Conservation (phyloP, 1,284 basidiomycete genomes). For the Rhizopogon parksii region DNA sequence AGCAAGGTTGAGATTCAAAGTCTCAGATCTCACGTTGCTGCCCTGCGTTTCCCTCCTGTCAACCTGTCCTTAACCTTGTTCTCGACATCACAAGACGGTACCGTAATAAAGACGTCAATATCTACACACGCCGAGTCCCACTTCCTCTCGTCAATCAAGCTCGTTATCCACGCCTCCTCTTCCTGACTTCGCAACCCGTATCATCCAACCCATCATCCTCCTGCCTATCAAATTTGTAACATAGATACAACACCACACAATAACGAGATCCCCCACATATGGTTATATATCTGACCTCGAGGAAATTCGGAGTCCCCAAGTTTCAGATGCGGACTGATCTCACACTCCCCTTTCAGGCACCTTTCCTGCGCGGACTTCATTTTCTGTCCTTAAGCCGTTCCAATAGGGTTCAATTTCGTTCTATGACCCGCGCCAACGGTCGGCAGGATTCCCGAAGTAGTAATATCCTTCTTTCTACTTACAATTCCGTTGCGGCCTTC, state of each 20-base stretch:
- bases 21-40: constrained; percentile 4
- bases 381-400: constrained; percentile 12
- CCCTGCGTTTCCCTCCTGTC: not conserved
- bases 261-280: constrained; percentile 18
- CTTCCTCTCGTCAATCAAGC: constrained; percentile 1
- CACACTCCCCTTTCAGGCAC: constrained; percentile 22
- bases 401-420: constrained; percentile 14
- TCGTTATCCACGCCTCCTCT: constrained; percentile 1
- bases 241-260: constrained; percentile 2
- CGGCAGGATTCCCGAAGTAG: not conserved
- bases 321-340: constrained; percentile 21
- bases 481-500: constrained; percentile 10
- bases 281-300: constrained; percentile 20
- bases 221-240: constrained; percentile 7
- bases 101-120: not conserved
- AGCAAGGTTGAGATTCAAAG: not conserved
- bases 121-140: not conserved
- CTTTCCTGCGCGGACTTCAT: constrained; percentile 18
- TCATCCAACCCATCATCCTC: constrained; percentile 4
- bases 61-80: constrained; percentile 6
- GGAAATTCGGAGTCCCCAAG: constrained; percentile 10
- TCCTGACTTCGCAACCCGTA: constrained; percentile 22
- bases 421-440: constrained; percentile 20
- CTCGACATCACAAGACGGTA: constrained; percentile 8
- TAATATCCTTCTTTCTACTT: not conserved